Percentiles rank a stretch among this genome's conserved stretches.
Conservation (phyloP, 768 basidiomycete species). For the Hydnum rufescens region DNA sequence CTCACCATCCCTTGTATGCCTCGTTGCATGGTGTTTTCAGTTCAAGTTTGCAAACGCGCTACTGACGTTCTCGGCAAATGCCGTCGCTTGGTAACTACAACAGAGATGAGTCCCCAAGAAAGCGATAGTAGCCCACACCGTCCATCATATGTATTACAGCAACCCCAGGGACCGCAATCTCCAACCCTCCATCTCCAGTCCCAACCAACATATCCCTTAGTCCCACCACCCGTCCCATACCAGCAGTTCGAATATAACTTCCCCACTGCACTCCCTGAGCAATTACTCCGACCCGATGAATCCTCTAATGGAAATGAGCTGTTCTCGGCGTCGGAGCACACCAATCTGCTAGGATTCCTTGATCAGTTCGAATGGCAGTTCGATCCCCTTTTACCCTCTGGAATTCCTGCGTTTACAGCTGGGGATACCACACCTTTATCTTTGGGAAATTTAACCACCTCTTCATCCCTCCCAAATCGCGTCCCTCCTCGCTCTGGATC, state of each 20-base stretch:
- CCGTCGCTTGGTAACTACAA: too few relatives aligned
- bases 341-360: conserved; percentile 61
- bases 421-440: neutral
- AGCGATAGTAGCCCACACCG: too few relatives aligned
- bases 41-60: too few relatives aligned
- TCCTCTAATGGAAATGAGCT: conserved; percentile 22
- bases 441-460: neutral
- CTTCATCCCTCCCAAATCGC: neutral
- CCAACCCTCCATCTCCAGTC: neutral
- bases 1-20: conserved; percentile 50
- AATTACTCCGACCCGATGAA: neutral
- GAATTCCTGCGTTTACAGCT: conserved; percentile 10
- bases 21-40: conserved; percentile 50
- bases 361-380: conserved; percentile 58
- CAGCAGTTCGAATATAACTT: conserved; percentile 4
- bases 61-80: too few relatives aligned
- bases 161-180: neutral
- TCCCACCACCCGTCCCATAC: conserved; percentile 6
- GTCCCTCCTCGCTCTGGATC: neutral
- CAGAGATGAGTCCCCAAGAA: too few relatives aligned
- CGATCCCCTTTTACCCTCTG: conserved; percentile 21
- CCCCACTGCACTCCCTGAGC: neutral
- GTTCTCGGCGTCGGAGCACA: conserved; percentile 59
- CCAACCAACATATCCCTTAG: neutral
- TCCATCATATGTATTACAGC: neutral